phyloP scores from a whole-genome alignment of 345 rosid genomes.

The Firmiana major region DNA sequence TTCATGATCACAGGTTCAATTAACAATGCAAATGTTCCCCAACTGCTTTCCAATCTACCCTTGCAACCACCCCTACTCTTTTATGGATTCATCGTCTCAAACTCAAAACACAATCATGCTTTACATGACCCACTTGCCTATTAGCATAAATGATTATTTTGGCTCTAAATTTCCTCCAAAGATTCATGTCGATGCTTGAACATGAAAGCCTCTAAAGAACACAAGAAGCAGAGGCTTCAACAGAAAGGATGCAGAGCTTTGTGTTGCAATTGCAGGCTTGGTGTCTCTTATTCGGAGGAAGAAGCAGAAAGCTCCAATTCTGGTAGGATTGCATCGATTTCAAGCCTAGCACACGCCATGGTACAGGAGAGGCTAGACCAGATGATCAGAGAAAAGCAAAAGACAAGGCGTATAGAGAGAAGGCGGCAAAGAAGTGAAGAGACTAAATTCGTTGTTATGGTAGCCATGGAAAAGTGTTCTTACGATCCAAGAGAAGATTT shows the following conservation, averaged over 20 bases:
- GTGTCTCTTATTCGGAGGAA: constrained; percentile 69
- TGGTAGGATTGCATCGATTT: constrained; percentile 44
- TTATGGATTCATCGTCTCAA: constrained; percentile 15
- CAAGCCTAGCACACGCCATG: constrained; percentile 84
- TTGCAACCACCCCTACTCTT: constrained; percentile 34
- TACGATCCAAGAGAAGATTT: constrained; percentile 76
- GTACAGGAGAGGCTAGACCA: constrained; percentile 12
- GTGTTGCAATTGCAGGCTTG: constrained; percentile 70
- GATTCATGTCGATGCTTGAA: not conserved
- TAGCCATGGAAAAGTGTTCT: constrained; percentile 82
- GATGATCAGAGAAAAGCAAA: constrained; percentile 1
- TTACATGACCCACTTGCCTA: constrained; percentile 36
- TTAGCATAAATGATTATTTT: constrained; percentile 31
- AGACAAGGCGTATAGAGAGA: constrained; percentile 3
- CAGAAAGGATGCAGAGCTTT: constrained; percentile 51
- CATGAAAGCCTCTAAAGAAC: constrained; percentile 32
- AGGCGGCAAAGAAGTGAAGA: not conserved
- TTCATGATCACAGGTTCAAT: constrained; percentile 32
- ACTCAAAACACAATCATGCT: constrained; percentile 50
- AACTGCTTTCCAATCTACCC: constrained; percentile 31
- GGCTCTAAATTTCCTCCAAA: constrained; percentile 21
- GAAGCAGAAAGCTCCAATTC: constrained; percentile 37
- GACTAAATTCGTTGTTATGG: constrained; percentile 70
- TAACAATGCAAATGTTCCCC: constrained; percentile 36
- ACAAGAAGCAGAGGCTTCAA: constrained; percentile 40